Conservation (phyloP, 352 stramenopile genomes). For the Pythium sukuiense region DNA sequence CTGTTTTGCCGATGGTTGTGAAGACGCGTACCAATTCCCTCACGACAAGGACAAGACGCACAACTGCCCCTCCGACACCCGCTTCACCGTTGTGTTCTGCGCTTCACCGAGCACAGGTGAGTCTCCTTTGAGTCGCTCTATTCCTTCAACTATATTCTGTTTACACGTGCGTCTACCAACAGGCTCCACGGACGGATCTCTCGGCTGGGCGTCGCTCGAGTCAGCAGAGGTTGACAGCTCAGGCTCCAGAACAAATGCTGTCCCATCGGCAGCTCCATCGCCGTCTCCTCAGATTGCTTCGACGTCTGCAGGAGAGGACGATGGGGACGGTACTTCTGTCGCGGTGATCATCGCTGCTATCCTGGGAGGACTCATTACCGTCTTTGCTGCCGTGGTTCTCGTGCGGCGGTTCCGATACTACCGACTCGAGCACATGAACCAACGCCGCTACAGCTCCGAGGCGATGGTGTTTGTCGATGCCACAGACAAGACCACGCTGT, state of each 20-base stretch:
- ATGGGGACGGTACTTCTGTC: constrained; percentile 9
- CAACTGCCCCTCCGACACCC: constrained; percentile 37
- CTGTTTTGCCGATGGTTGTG: constrained; percentile 50
- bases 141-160: too few relatives aligned
- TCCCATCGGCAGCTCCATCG: background rate
- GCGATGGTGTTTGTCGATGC: constrained; percentile 32
- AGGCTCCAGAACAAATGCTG: background rate
- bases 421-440: constrained; percentile 17
- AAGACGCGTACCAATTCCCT: constrained; percentile 63
- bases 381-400: constrained; percentile 28
- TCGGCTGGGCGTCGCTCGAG: constrained; percentile 12
- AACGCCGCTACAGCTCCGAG: constrained; percentile 28
- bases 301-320: background rate
- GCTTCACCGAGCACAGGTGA: constrained; percentile 16
- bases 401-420: constrained; percentile 13
- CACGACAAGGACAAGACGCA: constrained; percentile 58
- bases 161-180: background rate
- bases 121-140: background rate
- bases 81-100: constrained; percentile 50
- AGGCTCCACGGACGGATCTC: constrained; percentile 11
- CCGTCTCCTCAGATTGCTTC: background rate
- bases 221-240: constrained; percentile 2
- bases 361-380: constrained; percentile 24
- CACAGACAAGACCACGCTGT: constrained; percentile 25
- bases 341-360: constrained; percentile 21